phyloP scores from a whole-genome alignment of 768 basidiomycete species.

The Butyriboletus loyo region DNA sequence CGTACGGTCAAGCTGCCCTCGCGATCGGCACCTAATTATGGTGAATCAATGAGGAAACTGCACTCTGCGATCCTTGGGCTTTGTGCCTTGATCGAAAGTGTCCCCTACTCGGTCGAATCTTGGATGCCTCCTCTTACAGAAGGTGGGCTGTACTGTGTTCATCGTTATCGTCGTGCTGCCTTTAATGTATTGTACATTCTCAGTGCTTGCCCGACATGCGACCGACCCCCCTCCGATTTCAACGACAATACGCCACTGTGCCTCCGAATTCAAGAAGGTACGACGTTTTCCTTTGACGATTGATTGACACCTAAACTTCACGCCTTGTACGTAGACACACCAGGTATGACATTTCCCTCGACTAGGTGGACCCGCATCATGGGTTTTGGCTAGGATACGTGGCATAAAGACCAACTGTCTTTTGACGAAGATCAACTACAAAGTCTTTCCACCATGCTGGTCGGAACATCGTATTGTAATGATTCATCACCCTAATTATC shows the following conservation, averaged over 20 bases:
- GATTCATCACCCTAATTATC: slow-evolving; percentile 10
- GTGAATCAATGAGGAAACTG: slow-evolving; percentile 66
- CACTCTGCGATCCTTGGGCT: slow-evolving; percentile 95
- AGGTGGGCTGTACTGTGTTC: slow-evolving; percentile 39
- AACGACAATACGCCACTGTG: slow-evolving; percentile 82
- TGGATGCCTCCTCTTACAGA: slow-evolving; percentile 88
- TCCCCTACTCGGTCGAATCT: slow-evolving; percentile 91
- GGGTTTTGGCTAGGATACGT: slow-evolving; percentile 62
- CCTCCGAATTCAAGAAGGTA: slow-evolving; percentile 84
- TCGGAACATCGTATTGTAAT: slow-evolving; percentile 87
- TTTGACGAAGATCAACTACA: slow-evolving; percentile 91
- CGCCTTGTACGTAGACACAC: slow-evolving; percentile 45
- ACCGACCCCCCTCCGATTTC: slow-evolving; percentile 89
- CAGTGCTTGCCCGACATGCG: slow-evolving; percentile 74
- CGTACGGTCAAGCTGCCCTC: slow-evolving; percentile 61
- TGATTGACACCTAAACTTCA: slow-evolving; percentile 3
- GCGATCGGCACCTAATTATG: slow-evolving; percentile 67
- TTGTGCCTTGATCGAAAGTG: slow-evolving; percentile 89
- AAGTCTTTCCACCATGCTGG: slow-evolving; percentile 82
- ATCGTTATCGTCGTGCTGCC: neutral
- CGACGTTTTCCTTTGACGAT: slow-evolving; percentile 17
- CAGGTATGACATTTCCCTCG: slow-evolving; percentile 40
- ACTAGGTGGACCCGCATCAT: slow-evolving; percentile 1
- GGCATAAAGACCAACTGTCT: slow-evolving; percentile 83
- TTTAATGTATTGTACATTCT: slow-evolving; percentile 1